Conservation (phyloP, 2,329 filamentous ascomycete species). For the Aspergillus sp. region DNA sequence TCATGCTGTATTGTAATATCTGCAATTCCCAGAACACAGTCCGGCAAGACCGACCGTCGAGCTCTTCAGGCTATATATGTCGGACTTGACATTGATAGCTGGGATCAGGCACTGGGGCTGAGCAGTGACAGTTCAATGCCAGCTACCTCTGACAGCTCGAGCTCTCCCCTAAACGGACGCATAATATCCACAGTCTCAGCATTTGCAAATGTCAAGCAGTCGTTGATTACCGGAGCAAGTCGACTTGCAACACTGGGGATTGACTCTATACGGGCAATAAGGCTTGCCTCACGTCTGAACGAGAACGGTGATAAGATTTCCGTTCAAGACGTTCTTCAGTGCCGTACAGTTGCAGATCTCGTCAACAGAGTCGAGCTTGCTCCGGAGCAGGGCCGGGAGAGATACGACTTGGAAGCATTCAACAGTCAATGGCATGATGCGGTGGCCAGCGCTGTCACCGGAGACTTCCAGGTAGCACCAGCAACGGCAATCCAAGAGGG, state of each 20-base stretch:
- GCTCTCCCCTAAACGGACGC: no score
- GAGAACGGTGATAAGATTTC: no score
- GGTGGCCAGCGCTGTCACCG: slow-evolving; percentile 12
- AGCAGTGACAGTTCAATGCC: neutral
- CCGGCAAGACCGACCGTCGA: slow-evolving; percentile 36
- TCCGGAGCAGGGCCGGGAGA: neutral
- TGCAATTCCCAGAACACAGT: slow-evolving; percentile 29
- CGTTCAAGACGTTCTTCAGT: slow-evolving; percentile 25
- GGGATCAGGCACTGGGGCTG: slow-evolving; percentile 21
- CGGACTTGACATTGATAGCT: slow-evolving; percentile 25
- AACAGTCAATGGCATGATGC: slow-evolving; percentile 21
- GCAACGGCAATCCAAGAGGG: slow-evolving; percentile 41
- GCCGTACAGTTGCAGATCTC: slow-evolving; percentile 29
- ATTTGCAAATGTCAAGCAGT: no score
- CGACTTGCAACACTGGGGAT: no score
- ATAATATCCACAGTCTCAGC: no score
- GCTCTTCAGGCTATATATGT: slow-evolving; percentile 26
- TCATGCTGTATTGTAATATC: slow-evolving; percentile 31
- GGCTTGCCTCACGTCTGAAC: no score
- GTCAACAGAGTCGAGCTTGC: slow-evolving; percentile 10
- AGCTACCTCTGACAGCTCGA: no score
- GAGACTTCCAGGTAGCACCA: slow-evolving; percentile 25
- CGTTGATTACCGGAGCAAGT: no score
- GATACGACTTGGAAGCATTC: slow-evolving; percentile 25
- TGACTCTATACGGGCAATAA: no score